Evolutionary conservation across 805 yeast genomes (phyloP).

Genomic region (Barnettozyma siamensis): DNA sequence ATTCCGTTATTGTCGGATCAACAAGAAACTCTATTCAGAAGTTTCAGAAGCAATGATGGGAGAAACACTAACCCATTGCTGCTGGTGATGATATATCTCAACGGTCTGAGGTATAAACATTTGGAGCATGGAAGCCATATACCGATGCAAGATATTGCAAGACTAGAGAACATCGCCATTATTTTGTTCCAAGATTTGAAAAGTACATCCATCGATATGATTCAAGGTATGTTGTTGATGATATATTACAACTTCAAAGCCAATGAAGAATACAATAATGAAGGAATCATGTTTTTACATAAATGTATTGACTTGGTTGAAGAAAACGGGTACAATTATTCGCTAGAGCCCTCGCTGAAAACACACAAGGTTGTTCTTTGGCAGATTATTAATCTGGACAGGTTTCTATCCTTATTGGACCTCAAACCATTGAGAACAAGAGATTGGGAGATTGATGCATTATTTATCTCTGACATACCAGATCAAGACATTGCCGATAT

Average conservation of each 20-base stretch:
- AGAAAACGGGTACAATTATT: neutral
- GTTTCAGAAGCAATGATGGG: neutral
- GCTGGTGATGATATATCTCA: conserved; percentile 23
- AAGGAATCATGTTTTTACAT: conserved; percentile 21
- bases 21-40: neutral
- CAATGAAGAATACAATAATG: conserved; percentile 6
- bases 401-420: conserved; percentile 24
- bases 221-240: conserved; percentile 35
- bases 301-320: conserved; percentile 22
- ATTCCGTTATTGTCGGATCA: conserved; percentile 22
- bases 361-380: neutral
- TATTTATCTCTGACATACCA: conserved; percentile 18
- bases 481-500: conserved; percentile 13
- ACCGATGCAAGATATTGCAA: conserved; percentile 14
- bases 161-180: conserved; percentile 24
- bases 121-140: conserved; percentile 11
- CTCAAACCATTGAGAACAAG: conserved; percentile 21
- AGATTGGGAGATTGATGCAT: conserved; percentile 23
- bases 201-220: conserved; percentile 6
- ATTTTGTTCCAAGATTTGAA: conserved; percentile 10
- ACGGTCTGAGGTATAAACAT: conserved; percentile 25
- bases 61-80: conserved; percentile 22
- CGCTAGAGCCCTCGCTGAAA: conserved; percentile 1
- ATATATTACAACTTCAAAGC: conserved; percentile 20
- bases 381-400: neutral